Evolutionary conservation across 78 protist species (phyloP).

Genomic region (Ministeria vibrans): DNA sequence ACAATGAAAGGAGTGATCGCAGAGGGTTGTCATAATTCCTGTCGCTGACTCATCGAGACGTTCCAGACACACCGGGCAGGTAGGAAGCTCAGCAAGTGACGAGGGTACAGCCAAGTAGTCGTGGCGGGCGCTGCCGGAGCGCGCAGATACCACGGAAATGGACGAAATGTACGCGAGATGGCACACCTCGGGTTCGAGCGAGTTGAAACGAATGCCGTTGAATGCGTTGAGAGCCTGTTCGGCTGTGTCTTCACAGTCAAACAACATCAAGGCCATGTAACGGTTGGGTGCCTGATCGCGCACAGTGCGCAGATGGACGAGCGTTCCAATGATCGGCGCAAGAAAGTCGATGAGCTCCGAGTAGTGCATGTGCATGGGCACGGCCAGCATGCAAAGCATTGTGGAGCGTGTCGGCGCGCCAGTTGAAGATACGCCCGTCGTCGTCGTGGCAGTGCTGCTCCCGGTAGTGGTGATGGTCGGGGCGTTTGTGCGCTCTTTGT

Average conservation of each 20-base stretch:
- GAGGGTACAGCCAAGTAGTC: not conserved
- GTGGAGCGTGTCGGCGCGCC: too few relatives aligned
- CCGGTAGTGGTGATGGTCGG: too few relatives aligned
- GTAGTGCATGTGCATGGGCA: not conserved
- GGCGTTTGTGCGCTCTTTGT: too few relatives aligned
- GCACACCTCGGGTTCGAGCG: slow-evolving; percentile 50
- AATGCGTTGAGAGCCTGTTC: slow-evolving; percentile 48
- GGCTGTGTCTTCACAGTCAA: slow-evolving; percentile 24
- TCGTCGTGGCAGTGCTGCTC: too few relatives aligned
- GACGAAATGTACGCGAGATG: slow-evolving; percentile 33
- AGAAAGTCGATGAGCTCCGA: slow-evolving; percentile 9
- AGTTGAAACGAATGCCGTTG: slow-evolving; percentile 55
- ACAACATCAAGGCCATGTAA: slow-evolving; percentile 53
- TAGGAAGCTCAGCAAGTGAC: slow-evolving; percentile 53
- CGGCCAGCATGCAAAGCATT: not conserved
- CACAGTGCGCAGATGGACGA: not conserved
- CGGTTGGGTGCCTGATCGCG: slow-evolving; percentile 41
- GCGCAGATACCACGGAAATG: not conserved
- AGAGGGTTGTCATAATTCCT: slow-evolving; percentile 70
- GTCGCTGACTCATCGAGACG: slow-evolving; percentile 61
- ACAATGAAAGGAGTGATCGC: slow-evolving; percentile 87
- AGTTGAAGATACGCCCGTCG: too few relatives aligned
- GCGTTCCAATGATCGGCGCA: not conserved
- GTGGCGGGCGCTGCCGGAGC: not conserved
- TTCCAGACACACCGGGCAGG: slow-evolving; percentile 88